Evolutionary conservation across 2,329 filamentous ascomycete species (phyloP).

Genomic region (Ciborinia camelliae): DNA sequence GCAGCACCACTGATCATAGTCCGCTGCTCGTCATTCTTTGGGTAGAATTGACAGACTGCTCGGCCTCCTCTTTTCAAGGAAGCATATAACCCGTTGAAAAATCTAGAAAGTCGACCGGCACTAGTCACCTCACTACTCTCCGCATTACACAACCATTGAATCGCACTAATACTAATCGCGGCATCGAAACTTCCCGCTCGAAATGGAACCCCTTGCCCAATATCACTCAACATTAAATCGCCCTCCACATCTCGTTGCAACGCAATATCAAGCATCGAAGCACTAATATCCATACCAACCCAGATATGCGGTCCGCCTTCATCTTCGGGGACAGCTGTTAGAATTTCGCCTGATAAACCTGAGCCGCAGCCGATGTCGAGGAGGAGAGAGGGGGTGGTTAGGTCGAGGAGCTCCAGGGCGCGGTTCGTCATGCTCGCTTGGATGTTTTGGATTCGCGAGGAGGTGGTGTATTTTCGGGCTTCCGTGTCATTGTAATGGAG

Average conservation of each 20-base stretch:
- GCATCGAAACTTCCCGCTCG: slow-evolving; percentile 90
- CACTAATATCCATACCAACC: slow-evolving; percentile 95
- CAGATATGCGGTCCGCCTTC: slow-evolving; percentile 86
- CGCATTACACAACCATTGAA: slow-evolving; percentile 99
- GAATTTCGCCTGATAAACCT: slow-evolving; percentile 89
- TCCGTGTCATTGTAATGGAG: slow-evolving; percentile 96
- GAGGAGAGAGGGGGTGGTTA: slow-evolving; percentile 76
- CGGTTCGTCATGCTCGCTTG: slow-evolving; percentile 93
- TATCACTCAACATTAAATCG: slow-evolving; percentile 90
- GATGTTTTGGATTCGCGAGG: slow-evolving; percentile 90
- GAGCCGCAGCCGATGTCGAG: slow-evolving; percentile 97
- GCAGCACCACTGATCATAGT: slow-evolving; percentile 90
- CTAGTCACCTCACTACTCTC: slow-evolving; percentile 83
- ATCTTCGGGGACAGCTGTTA: slow-evolving; percentile 65
- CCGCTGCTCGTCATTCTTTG: slow-evolving; percentile 88
- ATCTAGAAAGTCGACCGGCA: slow-evolving; percentile 72
- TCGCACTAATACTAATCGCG: slow-evolving; percentile 87
- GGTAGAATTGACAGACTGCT: slow-evolving; percentile 97
- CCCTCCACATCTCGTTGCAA: slow-evolving; percentile 89
- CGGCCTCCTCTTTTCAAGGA: slow-evolving; percentile 77
- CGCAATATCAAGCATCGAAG: slow-evolving; percentile 95
- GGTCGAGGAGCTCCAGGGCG: slow-evolving; percentile 84
- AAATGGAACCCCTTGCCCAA: slow-evolving; percentile 93
- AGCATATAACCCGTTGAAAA: slow-evolving; percentile 91
- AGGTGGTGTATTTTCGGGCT: slow-evolving; percentile 96